phyloP scores from a whole-genome alignment of 2,329 filamentous ascomycete species.

The Colletotrichum zoysiae region DNA sequence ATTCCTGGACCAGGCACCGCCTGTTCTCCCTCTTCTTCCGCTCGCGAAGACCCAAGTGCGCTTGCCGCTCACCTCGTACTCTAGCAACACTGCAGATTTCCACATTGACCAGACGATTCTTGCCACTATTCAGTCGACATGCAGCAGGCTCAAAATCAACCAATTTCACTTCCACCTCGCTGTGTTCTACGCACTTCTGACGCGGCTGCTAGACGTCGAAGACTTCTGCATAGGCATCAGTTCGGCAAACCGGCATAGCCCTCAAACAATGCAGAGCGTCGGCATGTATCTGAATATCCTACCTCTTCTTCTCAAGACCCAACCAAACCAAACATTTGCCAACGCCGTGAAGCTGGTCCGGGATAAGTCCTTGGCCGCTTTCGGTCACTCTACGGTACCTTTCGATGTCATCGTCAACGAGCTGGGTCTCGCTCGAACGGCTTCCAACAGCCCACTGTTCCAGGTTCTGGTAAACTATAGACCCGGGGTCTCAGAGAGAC shows the following conservation, averaged over 20 bases:
- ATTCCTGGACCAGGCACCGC: background rate
- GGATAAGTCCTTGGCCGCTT: constrained; percentile 48
- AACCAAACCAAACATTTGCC: background rate
- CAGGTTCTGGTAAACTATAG: constrained; percentile 57
- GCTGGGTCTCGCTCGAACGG: constrained; percentile 55
- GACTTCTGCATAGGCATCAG: constrained; percentile 62
- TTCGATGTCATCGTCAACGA: constrained; percentile 62
- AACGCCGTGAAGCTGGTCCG: background rate
- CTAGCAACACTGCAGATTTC: too few species aligned
- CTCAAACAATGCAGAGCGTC: constrained; percentile 51
- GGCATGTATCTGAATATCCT: constrained; percentile 64
- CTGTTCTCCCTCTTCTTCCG: background rate
- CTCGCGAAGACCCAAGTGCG: background rate
- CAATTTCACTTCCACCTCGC: constrained; percentile 62
- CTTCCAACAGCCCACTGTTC: constrained; percentile 60
- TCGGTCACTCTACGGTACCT: constrained; percentile 59
- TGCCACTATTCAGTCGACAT: too few species aligned
- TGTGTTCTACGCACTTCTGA: constrained; percentile 44
- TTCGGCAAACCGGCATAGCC: constrained; percentile 56
- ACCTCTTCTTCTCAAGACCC: constrained; percentile 55
- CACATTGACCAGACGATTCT: too few species aligned
- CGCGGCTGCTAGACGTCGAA: constrained; percentile 25
- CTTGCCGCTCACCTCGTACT: background rate
- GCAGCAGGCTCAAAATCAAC: constrained; percentile 25
- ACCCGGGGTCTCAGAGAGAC: constrained; percentile 39